phyloP scores from a whole-genome alignment of 257 asterid genomes.

The Petrea volubilis region DNA sequence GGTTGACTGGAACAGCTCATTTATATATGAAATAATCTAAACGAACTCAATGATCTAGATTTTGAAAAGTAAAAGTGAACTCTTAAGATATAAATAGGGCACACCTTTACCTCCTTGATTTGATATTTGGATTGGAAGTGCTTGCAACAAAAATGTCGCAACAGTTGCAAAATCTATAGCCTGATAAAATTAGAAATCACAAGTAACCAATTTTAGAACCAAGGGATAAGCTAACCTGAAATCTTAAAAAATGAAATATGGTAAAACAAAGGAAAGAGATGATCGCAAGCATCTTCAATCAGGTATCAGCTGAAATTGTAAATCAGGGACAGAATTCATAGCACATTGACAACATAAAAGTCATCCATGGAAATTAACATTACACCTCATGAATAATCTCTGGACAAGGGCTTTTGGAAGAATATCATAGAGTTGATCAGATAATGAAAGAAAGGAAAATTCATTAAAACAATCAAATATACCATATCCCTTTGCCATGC shows the following conservation, averaged over 20 bases:
- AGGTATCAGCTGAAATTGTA: constrained; percentile 8
- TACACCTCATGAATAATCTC: neutral
- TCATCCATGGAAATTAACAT: neutral
- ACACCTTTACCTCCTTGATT: constrained; percentile 57
- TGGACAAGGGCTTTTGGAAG: constrained; percentile 6
- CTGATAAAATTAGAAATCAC: constrained; percentile 40
- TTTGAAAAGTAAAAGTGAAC: neutral
- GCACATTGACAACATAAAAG: constrained; percentile 1
- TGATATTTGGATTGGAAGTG: constrained; percentile 61
- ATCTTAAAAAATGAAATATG: neutral
- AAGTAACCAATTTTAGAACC: constrained; percentile 17
- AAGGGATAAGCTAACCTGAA: constrained; percentile 2
- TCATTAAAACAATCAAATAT: neutral
- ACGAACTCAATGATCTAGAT: neutral
- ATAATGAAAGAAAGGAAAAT: constrained; percentile 6
- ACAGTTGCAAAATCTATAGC: constrained; percentile 81
- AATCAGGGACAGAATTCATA: neutral
- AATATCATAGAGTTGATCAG: constrained; percentile 6
- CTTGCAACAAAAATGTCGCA: constrained; percentile 76
- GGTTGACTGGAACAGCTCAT: constrained; percentile 8
- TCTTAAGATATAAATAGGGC: constrained; percentile 21
- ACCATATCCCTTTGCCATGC: neutral
- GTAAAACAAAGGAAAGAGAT: constrained; percentile 6
- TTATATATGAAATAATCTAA: neutral
- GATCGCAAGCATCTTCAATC: constrained; percentile 5